These are phyloP conservation scores for Rasamsonia emersonii DNA, from an alignment of 2,329 filamentous ascomycete genomes.

Conservation along the genomic window DNA sequence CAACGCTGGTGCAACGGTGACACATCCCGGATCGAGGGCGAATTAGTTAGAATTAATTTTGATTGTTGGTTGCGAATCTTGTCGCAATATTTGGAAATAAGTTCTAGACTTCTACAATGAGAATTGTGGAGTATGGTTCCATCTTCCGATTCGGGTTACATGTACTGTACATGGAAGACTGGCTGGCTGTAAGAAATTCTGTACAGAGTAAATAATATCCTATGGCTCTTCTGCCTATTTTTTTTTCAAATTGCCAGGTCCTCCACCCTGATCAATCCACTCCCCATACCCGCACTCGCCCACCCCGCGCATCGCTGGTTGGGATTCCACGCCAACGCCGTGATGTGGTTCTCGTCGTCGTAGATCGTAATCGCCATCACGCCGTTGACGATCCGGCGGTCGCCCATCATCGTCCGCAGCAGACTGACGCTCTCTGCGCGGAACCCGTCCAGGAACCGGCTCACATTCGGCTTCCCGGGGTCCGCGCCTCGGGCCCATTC, in stretches of 20 bases:
- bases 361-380: conserved; percentile 41
- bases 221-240: conserved; percentile 6
- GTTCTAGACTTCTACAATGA: no score
- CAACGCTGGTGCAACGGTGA: no score
- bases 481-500: conserved; percentile 40
- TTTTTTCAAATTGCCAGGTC: conserved; percentile 45
- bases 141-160: no score
- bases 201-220: no score
- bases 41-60: no score
- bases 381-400: conserved; percentile 23
- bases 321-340: conserved; percentile 59
- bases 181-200: no score
- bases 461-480: conserved; percentile 22
- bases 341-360: conserved; percentile 56
- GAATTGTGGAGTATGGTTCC: no score
- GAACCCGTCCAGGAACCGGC: conserved; percentile 38
- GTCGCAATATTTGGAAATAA: no score
- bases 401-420: conserved; percentile 21
- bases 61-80: no score
- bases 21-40: no score
- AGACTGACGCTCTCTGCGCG: conserved; percentile 30
- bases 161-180: no score
- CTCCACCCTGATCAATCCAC: conserved; percentile 58
- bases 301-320: conserved; percentile 58
- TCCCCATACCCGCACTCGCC: conserved; percentile 59